Evolutionary conservation across 1,284 basidiomycete species (phyloP), one percentile per base, ranked within the genome.

Genomic region (Apiotrichum porosum): DNA sequence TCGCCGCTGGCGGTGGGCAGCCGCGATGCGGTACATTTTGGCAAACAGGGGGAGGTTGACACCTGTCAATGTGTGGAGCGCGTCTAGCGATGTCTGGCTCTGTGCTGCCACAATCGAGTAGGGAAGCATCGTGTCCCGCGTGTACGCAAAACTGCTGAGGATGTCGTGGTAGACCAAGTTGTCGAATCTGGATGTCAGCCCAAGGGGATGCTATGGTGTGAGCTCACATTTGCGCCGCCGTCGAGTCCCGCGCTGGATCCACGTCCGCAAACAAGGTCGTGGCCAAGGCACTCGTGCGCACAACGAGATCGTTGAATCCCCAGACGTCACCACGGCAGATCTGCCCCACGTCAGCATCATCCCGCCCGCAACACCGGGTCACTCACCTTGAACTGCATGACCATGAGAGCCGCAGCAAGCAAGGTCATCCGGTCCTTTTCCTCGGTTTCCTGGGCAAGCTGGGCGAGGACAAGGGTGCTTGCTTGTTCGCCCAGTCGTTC

Each of bases 291-390:
- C 17, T 19, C 0, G 37, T 32, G 9, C 30, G n/a, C 9, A 6
- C 22, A 14, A 63, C 53, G 6, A 60, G 37, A 18, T 40, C 47
- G n/a, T 49, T 55, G 36, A 61, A 66, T 9, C 62, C 65, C 59
- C 62, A 66, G 6, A 68, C 61, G 38, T 68, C 65, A 2, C 65
- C 65, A 6, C 65, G 53, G 41, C 63, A 68, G 17, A 63, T 65
- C 65, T 68, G 33, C 3, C 26, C 6, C 8, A 6, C 15, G 38
- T 46, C 37, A 50, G 37, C 17, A 2, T 12, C 6, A 15, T 26
- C 26, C 26, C 12, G 6, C 26, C 12, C 26, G 23, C 37, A 33
- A 2, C 30, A 13, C 24, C 9, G 26, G 33, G n/a, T n/a, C 17
- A 45, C 60, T 47, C 53, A 65, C 65, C 58, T 64, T 65, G 58